Evolutionary conservation across 2,329 filamentous ascomycete species (phyloP), one percentile per base, ranked within the genome.

Genomic region (Didymella keratinophila): DNA sequence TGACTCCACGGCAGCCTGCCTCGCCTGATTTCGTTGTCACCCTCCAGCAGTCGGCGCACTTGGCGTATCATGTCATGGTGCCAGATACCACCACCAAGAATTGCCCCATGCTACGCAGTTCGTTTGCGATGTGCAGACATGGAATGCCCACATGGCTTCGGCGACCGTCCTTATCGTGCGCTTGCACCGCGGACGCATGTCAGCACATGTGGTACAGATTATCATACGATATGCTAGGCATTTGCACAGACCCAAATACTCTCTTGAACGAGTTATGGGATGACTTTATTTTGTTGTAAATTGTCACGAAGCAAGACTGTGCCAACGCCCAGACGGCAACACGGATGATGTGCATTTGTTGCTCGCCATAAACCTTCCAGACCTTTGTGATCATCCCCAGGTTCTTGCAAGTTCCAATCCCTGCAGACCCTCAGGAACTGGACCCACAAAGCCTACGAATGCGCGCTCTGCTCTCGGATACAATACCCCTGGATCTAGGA

Each of bases 1-100:
- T 57, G 48, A 57, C 43, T 57, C 25, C 4, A 8, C 27, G 21
- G 16, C 48, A 53, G 34, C 16, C 14, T 41, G 42, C 14, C 28
- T 16, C 25, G 14, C 43, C 43, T 21, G 11, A 16, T 32, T 16
- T 21, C 6, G 8, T 30, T 2, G 16, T 30, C 10, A 5, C 25
- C 25, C 4, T 42, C 25, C 18, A 50, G 47, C n/a, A 23, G 25
- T 50, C 28, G 12, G 25, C 21, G 41, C 12, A 16, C 21, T 30
- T 16, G 2, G 34, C 23, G 32, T 46, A 7, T 8, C 11, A 16
- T 32, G 12, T 14, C 16, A 18, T 9, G 4, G 3, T 44, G 4
- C 8, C 23, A 18, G 43, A 44, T 18, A 3, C 16, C 42, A n/a
- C 5, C 3, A 25, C 41, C 12, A 4, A 43, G 18, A 23, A 16